Base-by-base conservation (phyloP, 225 moss, liverwort and hornwort species). In the Bryum argenteum region DNA sequence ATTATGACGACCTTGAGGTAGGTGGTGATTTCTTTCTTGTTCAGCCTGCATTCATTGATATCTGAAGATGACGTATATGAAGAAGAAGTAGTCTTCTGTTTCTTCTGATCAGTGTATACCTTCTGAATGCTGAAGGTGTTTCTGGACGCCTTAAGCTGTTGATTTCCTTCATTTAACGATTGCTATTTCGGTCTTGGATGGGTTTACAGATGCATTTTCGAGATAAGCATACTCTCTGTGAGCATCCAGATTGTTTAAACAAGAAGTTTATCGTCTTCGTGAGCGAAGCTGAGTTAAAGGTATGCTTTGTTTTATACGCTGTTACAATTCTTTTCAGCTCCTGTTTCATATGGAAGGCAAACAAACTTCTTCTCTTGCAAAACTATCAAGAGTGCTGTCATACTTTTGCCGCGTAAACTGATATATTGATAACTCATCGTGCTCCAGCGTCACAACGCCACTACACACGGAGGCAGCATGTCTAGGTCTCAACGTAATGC, bases 401-500 rank as follows among this genome's bases (percentile, higher is more conserved):
- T 64, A 55, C 18, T 21, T 65, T 55, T 54, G 65, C 28, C 15
- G 11, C 28, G 15, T 11, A 21, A 41, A 22, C 20, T 68, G 19
- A 75, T 11, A 41, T 50, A 8, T 37, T 69, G 54, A 58, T 71
- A 54, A n/a, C 40, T 37, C 9, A 63, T 48, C 45, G 2, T 78
- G 22, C 70, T 79, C 67, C 91, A 96, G 98, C 90, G 92, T 79
- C 98, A 98, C 69, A 98, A 94, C 65, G 98, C 98, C n/a, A 91
- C 83, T 55, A 71, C 91, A 61, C 98, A 97, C 51, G 98, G 98
- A 80, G 98, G 94, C 53, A 91, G 82, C 69, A 98, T 98, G 98
- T 88, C 98, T 54, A 92, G 98, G 20, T 85, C 98, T 76, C 94
- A 98, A 69, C 88, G 98, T 64, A 92, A 94, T 86, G 98, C 98